phyloP scores from a whole-genome alignment of 1,284 basidiomycete species.

The Papiliotrema fonsecae region DNA sequence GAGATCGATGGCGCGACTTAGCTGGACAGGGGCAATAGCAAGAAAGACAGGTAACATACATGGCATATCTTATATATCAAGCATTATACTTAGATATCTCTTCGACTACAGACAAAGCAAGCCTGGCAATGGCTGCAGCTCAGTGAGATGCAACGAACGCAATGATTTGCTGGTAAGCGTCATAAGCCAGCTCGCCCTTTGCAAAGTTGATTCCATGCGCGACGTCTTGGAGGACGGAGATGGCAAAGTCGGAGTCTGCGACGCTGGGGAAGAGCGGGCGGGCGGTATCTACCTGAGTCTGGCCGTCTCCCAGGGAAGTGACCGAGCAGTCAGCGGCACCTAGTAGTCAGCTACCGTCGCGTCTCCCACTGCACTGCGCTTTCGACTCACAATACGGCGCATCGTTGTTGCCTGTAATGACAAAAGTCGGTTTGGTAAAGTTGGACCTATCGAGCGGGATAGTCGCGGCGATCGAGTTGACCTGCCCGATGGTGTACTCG shows the following conservation, averaged over 20 bases:
- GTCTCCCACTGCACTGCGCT: neutral
- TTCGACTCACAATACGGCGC: constrained; percentile 22
- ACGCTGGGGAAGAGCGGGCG: constrained; percentile 22
- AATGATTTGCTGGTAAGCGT: constrained; percentile 22
- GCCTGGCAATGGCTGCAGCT: too few relatives aligned
- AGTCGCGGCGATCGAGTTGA: constrained; percentile 11
- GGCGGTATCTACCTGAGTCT: constrained; percentile 30
- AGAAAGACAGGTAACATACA: too few relatives aligned
- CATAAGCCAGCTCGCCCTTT: constrained; percentile 18
- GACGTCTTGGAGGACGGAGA: constrained; percentile 23
- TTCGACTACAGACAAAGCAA: too few relatives aligned
- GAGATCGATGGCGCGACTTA: too few relatives aligned
- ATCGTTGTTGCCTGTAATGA: constrained; percentile 48
- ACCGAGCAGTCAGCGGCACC: constrained; percentile 34
- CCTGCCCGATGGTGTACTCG: constrained; percentile 28
- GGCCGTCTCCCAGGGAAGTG: constrained; percentile 17
- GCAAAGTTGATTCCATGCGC: constrained; percentile 42
- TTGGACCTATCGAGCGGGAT: constrained; percentile 13
- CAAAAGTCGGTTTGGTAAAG: constrained; percentile 43
- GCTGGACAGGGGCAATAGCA: too few relatives aligned
- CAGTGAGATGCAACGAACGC: constrained; percentile 9
- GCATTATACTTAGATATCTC: too few relatives aligned
- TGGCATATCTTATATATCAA: too few relatives aligned
- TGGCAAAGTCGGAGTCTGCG: constrained; percentile 17
- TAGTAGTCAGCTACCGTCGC: neutral